phyloP scores from a whole-genome alignment of 768 basidiomycete genomes.

The Termitomyces sp. region DNA sequence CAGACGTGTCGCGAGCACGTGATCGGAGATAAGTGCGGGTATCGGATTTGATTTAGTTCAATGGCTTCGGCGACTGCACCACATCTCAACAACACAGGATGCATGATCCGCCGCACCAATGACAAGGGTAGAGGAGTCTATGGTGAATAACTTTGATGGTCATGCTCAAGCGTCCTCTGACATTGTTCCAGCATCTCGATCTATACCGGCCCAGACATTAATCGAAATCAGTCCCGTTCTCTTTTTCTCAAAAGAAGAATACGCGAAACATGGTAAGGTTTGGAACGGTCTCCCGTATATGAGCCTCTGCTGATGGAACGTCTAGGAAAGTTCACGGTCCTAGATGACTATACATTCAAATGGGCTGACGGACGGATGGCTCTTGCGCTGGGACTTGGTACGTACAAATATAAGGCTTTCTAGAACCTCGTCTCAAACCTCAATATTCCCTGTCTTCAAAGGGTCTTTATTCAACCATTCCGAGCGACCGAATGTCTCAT shows the following conservation, averaged over 20 bases:
- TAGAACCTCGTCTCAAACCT: not conserved
- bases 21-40: constrained; percentile 15
- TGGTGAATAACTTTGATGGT: constrained; percentile 35
- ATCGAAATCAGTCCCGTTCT: constrained; percentile 86
- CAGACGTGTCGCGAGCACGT: constrained; percentile 17
- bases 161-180: not conserved
- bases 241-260: constrained; percentile 70
- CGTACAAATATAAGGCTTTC: not conserved
- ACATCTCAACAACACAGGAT: constrained; percentile 46
- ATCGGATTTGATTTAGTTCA: constrained; percentile 8
- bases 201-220: constrained; percentile 58
- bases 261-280: constrained; percentile 50
- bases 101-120: constrained; percentile 39
- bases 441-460: constrained; percentile 21
- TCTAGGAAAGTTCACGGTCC: constrained; percentile 48
- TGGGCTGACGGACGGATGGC: constrained; percentile 78
- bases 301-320: not conserved
- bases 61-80: constrained; percentile 17
- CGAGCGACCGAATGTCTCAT: constrained; percentile 66
- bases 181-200: constrained; percentile 38
- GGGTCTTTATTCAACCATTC: constrained; percentile 86
- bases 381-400: constrained; percentile 75
- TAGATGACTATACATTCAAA: constrained; percentile 75
- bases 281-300: not conserved
- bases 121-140: constrained; percentile 64